phyloP scores from a whole-genome alignment of 768 basidiomycete species.

The Basidioascus undulatus region DNA sequence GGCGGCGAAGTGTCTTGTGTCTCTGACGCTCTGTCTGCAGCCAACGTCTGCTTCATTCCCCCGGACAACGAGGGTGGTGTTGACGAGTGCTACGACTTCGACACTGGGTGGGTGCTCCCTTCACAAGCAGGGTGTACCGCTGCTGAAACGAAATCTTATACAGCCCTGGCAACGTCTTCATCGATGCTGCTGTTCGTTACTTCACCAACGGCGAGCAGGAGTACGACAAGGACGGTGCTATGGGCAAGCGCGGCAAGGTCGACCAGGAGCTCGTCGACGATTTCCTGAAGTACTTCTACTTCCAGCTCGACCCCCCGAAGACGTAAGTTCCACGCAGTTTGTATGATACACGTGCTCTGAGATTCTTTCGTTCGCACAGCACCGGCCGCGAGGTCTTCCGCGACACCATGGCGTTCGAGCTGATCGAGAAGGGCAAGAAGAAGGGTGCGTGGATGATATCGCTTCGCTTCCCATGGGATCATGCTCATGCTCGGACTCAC shows the following conservation, averaged over 20 bases:
- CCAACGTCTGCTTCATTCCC: slow-evolving; percentile 12
- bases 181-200: slow-evolving; percentile 11
- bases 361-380: not conserved
- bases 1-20: slow-evolving; percentile 6
- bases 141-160: not conserved
- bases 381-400: slow-evolving; percentile 11
- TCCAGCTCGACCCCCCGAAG: slow-evolving; percentile 10
- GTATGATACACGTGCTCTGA: not conserved
- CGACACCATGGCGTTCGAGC: slow-evolving; percentile 9
- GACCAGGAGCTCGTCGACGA: slow-evolving; percentile 11
- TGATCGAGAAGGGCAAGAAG: slow-evolving; percentile 6
- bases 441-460: slow-evolving; percentile 2
- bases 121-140: not conserved
- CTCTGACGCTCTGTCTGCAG: not conserved
- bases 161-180: slow-evolving; percentile 13
- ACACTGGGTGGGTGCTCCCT: slow-evolving; percentile 9
- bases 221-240: slow-evolving; percentile 11
- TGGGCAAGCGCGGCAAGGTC: slow-evolving; percentile 10
- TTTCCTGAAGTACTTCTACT: slow-evolving; percentile 8
- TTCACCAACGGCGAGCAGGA: slow-evolving; percentile 9
- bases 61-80: slow-evolving; percentile 5
- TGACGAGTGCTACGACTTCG: slow-evolving; percentile 10
- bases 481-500: not conserved
- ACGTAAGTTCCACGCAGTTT: not conserved
- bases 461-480: not conserved